A percentile compares a stretch with the other conserved stretches of the same genome.
Conservation (phyloP, 495 filamentous ascomycete species). For the Articulospora tetracladia region DNA sequence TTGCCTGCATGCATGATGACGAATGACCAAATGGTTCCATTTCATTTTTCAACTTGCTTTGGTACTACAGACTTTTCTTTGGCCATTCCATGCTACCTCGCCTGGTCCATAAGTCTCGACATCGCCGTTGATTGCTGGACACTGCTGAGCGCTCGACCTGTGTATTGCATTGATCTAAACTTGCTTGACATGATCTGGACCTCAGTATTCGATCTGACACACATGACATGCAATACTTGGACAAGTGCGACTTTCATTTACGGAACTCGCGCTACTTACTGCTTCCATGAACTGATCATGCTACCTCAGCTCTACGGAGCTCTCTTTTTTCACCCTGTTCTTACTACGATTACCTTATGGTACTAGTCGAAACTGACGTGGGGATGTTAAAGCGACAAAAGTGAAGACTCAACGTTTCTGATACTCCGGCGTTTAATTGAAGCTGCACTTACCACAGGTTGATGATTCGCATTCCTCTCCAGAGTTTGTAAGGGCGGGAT, state of each 20-base stretch:
- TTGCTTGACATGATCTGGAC: conserved; percentile 21
- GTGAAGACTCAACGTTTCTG: background rate
- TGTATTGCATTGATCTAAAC: conserved; percentile 18
- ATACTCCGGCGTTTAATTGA: background rate
- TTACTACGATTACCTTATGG: too few species aligned
- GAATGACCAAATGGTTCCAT: conserved; percentile 14
- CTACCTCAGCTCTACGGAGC: background rate
- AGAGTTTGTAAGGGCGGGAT: background rate
- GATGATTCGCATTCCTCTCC: background rate
- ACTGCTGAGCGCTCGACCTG: background rate
- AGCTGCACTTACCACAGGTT: conserved; percentile 12
- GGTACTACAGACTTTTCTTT: conserved; percentile 1
- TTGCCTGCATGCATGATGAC: conserved; percentile 21
- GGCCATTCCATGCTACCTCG: conserved; percentile 2
- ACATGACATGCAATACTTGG: conserved; percentile 15
- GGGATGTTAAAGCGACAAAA: background rate
- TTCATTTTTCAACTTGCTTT: conserved; percentile 16
- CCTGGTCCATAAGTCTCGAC: background rate
- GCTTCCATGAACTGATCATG: background rate
- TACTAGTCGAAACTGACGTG: background rate
- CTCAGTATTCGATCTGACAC: conserved; percentile 11
- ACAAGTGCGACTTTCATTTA: background rate
- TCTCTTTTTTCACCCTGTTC: background rate
- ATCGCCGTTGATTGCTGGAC: background rate
- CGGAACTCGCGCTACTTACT: background rate